These are phyloP conservation scores for Talaromyces piceae DNA, from an alignment of 2,329 filamentous ascomycete species.

Conservation along the genomic window DNA sequence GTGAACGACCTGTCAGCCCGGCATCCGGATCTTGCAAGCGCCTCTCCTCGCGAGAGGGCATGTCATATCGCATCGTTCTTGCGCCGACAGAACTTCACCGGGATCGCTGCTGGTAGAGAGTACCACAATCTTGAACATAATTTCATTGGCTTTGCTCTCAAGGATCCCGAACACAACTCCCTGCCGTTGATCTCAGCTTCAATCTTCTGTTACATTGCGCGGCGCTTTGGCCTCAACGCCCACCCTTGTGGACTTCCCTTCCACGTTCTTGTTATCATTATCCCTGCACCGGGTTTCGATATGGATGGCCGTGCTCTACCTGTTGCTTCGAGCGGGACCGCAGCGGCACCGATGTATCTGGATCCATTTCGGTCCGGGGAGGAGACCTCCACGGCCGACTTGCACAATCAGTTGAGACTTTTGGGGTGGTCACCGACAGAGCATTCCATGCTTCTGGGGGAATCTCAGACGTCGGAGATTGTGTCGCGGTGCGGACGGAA, in stretches of 20 bases:
- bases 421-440: slow-evolving; percentile 37
- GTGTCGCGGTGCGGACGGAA: slow-evolving; percentile 72
- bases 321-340: too few relatives aligned
- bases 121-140: slow-evolving; percentile 82
- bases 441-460: slow-evolving; percentile 50
- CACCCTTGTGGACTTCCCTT: slow-evolving; percentile 74
- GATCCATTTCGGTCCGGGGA: slow-evolving; percentile 68
- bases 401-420: slow-evolving; percentile 54
- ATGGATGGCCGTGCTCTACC: slow-evolving; percentile 45
- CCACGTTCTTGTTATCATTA: slow-evolving; percentile 76
- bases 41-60: slow-evolving; percentile 61
- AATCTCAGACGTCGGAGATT: slow-evolving; percentile 59
- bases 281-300: slow-evolving; percentile 52
- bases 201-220: slow-evolving; percentile 76
- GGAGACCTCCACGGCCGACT: slow-evolving; percentile 55
- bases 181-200: slow-evolving; percentile 78
- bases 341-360: slow-evolving; percentile 60
- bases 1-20: slow-evolving; percentile 49
- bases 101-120: slow-evolving; percentile 58
- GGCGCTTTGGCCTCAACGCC: slow-evolving; percentile 65
- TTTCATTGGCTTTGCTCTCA: slow-evolving; percentile 75
- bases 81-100: slow-evolving; percentile 59
- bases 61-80: slow-evolving; percentile 63
- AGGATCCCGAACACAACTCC: slow-evolving; percentile 65
- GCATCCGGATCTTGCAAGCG: slow-evolving; percentile 46